Evolutionary conservation across 1,139 yeast species (phyloP), one percentile per base, ranked within the genome.

Genomic region (Candida neerlandica): DNA sequence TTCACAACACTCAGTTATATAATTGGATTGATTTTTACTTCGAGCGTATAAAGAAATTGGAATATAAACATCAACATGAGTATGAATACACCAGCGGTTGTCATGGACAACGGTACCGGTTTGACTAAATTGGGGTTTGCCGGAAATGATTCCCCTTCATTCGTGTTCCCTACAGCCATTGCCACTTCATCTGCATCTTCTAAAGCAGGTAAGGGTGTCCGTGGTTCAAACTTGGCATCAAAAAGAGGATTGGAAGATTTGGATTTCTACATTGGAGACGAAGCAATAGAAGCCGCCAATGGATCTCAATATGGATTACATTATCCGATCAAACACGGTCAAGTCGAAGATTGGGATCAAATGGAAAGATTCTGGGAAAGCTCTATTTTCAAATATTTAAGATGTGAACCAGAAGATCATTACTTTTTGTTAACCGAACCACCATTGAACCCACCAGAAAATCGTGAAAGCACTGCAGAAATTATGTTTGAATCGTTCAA

Each of bases 361-460:
- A 94, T 94, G 99, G 99, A 94, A 70, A 80, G 99, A 65, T 92
- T 91, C 70, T 94, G 99, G 99, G 98, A 94, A 66, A 89, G 89
- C 63, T 89, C 97, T 41, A 92, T 94, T 63, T 94, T 94, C 77
- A 92, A 94, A 71, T 94, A 94, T 67, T 80, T 94, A 62, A 84
- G 97, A 69, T 91, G 98, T 67, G 99, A 94, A 70, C 99, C 99
- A 6, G 99, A 94, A 68, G 99, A 94, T 70, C 99, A 94, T 64
- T 90, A 90, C 68, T 94, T 94, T 69, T 77, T 94, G 54, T 74
- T 94, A 59, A 94, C 99, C 46, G 99, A 94, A 72, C 99, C 99
- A 14, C 99, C 99, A 29, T 81, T 95, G 61, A 95, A 95, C 64
- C 97, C 99, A 15, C 98, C 99, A 3, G 99, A 95, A 72, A 95